Conservation (phyloP, 139 green algal genomes). For the Chlamydomonas applanata region DNA sequence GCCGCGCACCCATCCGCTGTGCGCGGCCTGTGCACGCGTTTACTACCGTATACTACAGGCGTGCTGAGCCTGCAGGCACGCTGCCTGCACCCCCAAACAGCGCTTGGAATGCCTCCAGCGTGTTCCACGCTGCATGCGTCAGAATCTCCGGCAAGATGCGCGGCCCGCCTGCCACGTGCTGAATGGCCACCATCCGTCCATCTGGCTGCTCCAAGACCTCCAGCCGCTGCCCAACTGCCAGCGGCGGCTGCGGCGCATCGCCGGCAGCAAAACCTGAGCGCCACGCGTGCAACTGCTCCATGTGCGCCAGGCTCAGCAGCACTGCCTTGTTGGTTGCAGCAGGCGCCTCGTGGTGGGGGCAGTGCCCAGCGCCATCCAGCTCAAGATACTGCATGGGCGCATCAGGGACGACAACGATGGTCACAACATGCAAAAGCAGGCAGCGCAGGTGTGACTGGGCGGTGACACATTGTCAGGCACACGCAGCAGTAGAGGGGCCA, state of each 20-base stretch:
- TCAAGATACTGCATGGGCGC: conserved; percentile 1
- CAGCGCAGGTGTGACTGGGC: not conserved
- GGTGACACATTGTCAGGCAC: not conserved
- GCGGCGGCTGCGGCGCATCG: not conserved
- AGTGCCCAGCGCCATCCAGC: conserved; percentile 38
- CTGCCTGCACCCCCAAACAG: too few relatives aligned
- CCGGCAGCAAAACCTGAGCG: not conserved
- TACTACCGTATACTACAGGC: too few relatives aligned
- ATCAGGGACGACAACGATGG: not conserved
- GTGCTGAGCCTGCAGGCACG: too few relatives aligned
- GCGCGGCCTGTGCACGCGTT: too few relatives aligned
- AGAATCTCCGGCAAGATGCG: conserved; percentile 28
- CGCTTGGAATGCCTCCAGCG: too few relatives aligned
- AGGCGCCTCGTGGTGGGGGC: conserved; percentile 64
- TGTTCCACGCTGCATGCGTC: conserved; percentile 19
- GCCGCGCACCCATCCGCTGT: too few relatives aligned
- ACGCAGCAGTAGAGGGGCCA: too few relatives aligned
- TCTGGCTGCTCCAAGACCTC: conserved; percentile 7
- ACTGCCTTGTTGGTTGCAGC: conserved; percentile 28
- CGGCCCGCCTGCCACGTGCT: conserved; percentile 27
- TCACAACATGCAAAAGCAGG: not conserved
- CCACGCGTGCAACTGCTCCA: not conserved
- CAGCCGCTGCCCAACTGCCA: conserved; percentile 10
- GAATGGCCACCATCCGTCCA: conserved; percentile 23
- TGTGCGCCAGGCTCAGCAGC: not conserved